These are phyloP conservation scores for Capronia americana DNA, from an alignment of 2,329 filamentous ascomycete genomes.

Conservation along the genomic window DNA sequence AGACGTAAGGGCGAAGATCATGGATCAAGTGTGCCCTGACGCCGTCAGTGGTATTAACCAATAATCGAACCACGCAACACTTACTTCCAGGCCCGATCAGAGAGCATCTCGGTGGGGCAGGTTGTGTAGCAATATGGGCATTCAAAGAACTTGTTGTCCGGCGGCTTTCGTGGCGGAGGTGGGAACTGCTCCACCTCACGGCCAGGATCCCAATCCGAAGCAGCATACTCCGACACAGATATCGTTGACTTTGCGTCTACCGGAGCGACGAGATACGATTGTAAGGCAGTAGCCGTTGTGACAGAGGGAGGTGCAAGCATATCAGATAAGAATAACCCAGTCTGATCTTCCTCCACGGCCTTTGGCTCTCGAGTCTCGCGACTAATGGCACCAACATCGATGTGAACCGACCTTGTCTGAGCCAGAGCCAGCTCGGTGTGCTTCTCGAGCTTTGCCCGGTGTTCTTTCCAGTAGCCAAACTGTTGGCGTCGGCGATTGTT, in stretches of 20 bases:
- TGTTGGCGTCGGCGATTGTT: not conserved
- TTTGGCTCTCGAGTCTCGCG: too few species aligned
- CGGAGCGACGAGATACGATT: not conserved
- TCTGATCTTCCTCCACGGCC: too few species aligned
- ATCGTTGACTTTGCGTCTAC: not conserved
- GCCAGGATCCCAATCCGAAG: not conserved
- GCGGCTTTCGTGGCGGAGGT: not conserved
- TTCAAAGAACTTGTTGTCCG: not conserved
- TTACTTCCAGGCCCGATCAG: not conserved
- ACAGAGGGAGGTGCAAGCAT: too few species aligned
- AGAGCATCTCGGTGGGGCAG: not conserved
- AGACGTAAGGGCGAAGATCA: not conserved
- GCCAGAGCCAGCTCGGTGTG: not conserved
- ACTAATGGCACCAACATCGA: too few species aligned
- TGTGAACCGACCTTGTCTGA: too few species aligned
- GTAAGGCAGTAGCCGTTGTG: too few species aligned
- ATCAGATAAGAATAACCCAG: too few species aligned
- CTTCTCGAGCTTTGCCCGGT: not conserved
- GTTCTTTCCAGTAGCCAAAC: not conserved
- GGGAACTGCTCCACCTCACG: not conserved
- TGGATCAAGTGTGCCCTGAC: not conserved
- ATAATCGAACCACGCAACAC: too few species aligned
- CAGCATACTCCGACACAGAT: not conserved
- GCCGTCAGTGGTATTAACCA: too few species aligned
- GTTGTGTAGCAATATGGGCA: not conserved